Evolutionary conservation across 805 yeast species (phyloP), one percentile per base, ranked within the genome.

Genomic region (Kurtzmaniella fragi): DNA sequence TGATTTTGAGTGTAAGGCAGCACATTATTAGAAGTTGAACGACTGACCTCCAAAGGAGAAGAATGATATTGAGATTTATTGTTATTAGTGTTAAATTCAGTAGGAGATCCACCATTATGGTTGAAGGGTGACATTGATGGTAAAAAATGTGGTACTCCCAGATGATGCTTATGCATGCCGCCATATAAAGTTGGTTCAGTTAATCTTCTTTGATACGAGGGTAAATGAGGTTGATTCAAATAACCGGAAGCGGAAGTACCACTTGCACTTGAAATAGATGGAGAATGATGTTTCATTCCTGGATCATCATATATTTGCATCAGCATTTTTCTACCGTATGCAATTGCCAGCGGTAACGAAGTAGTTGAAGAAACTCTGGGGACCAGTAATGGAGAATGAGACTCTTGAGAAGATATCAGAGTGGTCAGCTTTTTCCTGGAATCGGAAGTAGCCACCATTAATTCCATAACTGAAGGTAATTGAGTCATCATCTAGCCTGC

Each of bases 381-480:
- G n/a, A 42, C 32, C 14, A 42, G 30, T 11, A 42, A 36, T 8
- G 47, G 39, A 2, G 46, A 38, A 7, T 42, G 27, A 17, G 41
- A 17, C 11, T 31, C 31, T 20, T 35, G 32, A 34, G 41, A 14
- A 27, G 40, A 13, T 28, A 35, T 10, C 35, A 36, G 16, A 34
- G 30, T 27, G 28, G 34, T 20, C 28, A 29, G 14, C 13, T 23
- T 20, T 15, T 42, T 37, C 32, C 14, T 35, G 32, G 37, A 40
- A 23, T 33, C 36, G n/a, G 35, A 31, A 16, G 56, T 46, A 25
- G 48, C 42, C 15, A 50, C 50, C 49, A 54, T 50, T 35, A 54
- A 44, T 38, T 54, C 59, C 34, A 54, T 46, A 27, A 54, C 59
- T 13, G 58, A 53, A 27, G 59, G 59, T 39, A 54, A 50, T 43